Base-by-base conservation (phyloP, 768 basidiomycete species). In the Scleroderma bovista region DNA sequence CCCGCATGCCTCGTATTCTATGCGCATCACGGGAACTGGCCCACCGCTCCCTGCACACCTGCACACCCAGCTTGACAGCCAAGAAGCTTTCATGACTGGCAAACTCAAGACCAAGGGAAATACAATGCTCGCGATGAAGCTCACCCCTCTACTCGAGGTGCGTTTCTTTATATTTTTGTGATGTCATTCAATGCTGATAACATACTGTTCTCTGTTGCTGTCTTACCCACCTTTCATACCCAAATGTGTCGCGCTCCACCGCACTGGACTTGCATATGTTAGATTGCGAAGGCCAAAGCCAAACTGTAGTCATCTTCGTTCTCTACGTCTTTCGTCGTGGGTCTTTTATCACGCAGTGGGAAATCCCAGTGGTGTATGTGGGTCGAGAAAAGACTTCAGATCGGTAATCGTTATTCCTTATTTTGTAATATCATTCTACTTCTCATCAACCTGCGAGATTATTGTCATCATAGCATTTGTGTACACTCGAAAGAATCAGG, bases 21-120 rank as follows among this genome's bases (percentile, higher is more conserved):
- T n/a, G n/a, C n/a, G 39, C 39, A 9, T 6, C 2, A 9, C 34
- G 16, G 41, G 44, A 24, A 54, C 23, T 16, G 16, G 12, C 24
- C 3, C n/a, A 26, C n/a, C n/a, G 15, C 8, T 11, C 23, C 19
- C 6, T 43, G n/a, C 39, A 24, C 3, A 22, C n/a, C n/a, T n/a
- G n/a, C n/a, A n/a, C 6, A 40, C n/a, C 24, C 41, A 91, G 86
- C 72, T 87, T 40, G 91, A 88, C 59, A 93, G 90, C 17, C 93
- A 96, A 70, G 93, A 93, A 64, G 93, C 93, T 19, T 96, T 93
- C 74, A 91, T 97, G 88, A 89, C 88, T 7, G 93, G 93, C 24
- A 88, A 89, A 63, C 79, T 96, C 44, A 95, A 94, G 79, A 86
- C 88, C 15, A 86, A 79, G 65, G 92, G 91, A 48, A 93, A 93